These are phyloP conservation scores for Aegilops tauschii DNA, from an alignment of 176 grass and related monocot species.

Conservation along the genomic window DNA sequence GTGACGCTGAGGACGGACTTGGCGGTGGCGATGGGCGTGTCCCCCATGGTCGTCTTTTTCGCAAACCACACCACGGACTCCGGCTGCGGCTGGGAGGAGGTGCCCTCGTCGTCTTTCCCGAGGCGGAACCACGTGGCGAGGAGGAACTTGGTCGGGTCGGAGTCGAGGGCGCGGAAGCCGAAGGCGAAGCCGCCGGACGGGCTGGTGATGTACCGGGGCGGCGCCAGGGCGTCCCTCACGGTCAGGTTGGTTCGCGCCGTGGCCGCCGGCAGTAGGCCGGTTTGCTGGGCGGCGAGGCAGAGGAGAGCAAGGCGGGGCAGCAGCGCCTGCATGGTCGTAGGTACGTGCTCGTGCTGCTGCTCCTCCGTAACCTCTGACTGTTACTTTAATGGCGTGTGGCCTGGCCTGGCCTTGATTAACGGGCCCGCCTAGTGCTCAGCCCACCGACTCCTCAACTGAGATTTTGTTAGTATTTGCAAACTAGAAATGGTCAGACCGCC, in stretches of 20 bases:
- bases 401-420: no score
- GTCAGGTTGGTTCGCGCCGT: not conserved
- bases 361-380: no score
- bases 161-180: slow-evolving; percentile 14
- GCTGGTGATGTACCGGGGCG: slow-evolving; percentile 21
- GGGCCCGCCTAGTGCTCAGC: no score
- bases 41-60: not conserved
- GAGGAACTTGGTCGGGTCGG: slow-evolving; percentile 14
- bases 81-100: not conserved
- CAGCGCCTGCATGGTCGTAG: no score
- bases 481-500: no score
- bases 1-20: slow-evolving; percentile 11
- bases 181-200: slow-evolving; percentile 19
- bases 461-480: no score
- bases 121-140: slow-evolving; percentile 24
- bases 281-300: no score
- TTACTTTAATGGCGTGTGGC: no score
- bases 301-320: no score
- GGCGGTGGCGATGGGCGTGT: not conserved
- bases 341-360: no score
- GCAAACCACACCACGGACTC: slow-evolving; percentile 33
- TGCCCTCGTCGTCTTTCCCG: not conserved
- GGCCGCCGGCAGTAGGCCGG: not conserved
- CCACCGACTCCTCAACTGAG: no score
- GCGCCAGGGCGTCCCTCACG: not conserved